Evolutionary conservation across 345 rosid genomes (phyloP).

Genomic region (Lagerstroemia speciosa): DNA sequence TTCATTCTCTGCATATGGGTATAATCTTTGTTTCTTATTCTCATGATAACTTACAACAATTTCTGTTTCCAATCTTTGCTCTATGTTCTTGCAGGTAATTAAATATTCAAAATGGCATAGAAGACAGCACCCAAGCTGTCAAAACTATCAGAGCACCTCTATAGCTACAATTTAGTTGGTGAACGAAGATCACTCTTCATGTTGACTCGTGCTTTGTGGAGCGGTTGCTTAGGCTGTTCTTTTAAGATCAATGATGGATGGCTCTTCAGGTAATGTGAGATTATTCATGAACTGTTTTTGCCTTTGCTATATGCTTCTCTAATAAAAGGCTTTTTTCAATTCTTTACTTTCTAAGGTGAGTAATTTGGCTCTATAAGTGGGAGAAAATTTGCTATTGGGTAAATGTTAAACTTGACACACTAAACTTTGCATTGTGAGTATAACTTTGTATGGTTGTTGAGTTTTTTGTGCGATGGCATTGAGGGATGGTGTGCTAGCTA

Average conservation of each 20-base stretch:
- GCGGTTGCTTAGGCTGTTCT: background rate
- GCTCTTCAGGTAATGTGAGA: conserved; percentile 53
- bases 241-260: background rate
- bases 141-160: conserved; percentile 63
- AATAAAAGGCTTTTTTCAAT: conserved; percentile 66
- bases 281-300: conserved; percentile 70
- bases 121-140: conserved; percentile 40
- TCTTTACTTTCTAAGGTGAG: conserved; percentile 74
- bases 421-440: conserved; percentile 5
- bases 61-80: no score
- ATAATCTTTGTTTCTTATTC: no score
- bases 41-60: no score
- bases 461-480: conserved; percentile 85
- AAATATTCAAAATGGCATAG: conserved; percentile 5
- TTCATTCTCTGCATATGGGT: no score
- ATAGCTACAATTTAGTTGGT: conserved; percentile 85
- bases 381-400: no score
- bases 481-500: conserved; percentile 97
- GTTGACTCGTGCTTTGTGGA: background rate
- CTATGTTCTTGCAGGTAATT: no score
- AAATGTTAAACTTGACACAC: no score
- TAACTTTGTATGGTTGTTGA: conserved; percentile 15
- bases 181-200: conserved; percentile 15
- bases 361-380: no score
- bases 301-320: conserved; percentile 73